These are phyloP conservation scores for Zancudomyces culisetae DNA, from an alignment of 371 early-diverging fungal genomes.

Conservation along the genomic window DNA sequence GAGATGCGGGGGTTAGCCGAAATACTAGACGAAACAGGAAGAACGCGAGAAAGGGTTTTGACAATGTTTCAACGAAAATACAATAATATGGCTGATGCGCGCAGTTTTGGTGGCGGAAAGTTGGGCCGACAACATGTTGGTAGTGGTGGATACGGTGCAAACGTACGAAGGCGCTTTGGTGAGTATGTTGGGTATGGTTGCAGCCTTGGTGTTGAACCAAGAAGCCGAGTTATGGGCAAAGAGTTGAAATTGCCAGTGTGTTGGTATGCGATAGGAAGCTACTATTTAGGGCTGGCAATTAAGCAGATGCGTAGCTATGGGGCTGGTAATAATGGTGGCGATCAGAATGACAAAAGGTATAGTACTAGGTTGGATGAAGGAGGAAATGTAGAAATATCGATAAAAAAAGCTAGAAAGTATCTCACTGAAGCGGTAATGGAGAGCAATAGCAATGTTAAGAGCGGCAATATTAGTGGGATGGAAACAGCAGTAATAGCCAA, in stretches of 20 bases:
- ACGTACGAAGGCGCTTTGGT: background rate
- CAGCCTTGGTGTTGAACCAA: background rate
- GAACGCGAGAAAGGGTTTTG: background rate
- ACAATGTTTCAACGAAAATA: no score
- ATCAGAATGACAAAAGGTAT: background rate
- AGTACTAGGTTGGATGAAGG: background rate
- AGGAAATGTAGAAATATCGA: background rate
- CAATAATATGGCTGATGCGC: no score
- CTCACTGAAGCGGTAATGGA: background rate
- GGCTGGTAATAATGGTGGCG: background rate
- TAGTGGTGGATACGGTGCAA: no score
- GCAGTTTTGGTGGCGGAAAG: background rate
- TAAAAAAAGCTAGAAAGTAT: background rate
- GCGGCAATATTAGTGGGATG: background rate
- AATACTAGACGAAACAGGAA: background rate
- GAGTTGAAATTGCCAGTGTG: background rate
- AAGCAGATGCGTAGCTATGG: background rate
- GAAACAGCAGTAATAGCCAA: background rate
- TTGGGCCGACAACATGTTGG: background rate
- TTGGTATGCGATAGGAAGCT: constrained; percentile 1
- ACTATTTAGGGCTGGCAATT: background rate
- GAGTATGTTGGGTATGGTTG: no score
- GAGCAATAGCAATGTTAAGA: background rate
- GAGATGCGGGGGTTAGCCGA: background rate
- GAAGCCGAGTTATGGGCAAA: background rate